These are phyloP conservation scores for Mycena albidolilacea DNA, from an alignment of 768 basidiomycete species.

Conservation along the genomic window DNA sequence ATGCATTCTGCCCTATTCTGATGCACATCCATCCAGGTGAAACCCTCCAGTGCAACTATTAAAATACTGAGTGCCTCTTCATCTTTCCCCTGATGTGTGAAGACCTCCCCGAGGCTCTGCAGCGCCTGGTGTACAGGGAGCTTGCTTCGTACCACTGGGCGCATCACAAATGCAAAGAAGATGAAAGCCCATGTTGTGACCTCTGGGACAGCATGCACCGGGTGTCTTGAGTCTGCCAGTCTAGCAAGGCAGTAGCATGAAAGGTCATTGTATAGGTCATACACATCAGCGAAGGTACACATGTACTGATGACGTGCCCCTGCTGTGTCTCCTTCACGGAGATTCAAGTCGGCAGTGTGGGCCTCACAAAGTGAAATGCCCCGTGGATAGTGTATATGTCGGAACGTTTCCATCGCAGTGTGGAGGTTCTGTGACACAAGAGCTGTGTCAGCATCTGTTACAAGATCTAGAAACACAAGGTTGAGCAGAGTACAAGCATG, in stretches of 20 bases:
- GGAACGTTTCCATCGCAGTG: neutral
- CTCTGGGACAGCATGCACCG: no score
- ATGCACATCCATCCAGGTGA: no score
- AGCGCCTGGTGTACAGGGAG: no score
- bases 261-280: neutral
- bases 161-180: no score
- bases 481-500: neutral
- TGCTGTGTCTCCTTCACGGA: neutral
- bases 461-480: neutral
- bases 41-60: no score
- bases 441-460: neutral
- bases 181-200: no score
- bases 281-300: neutral
- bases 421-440: neutral
- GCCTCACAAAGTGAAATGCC: neutral
- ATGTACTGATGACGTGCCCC: neutral
- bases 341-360: neutral
- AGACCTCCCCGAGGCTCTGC: no score
- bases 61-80: no score
- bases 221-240: neutral
- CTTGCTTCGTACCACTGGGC: no score
- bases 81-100: no score
- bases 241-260: neutral
- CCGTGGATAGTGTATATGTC: neutral
- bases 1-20: no score